phyloP scores from a whole-genome alignment of 148 eudicot genomes.

The Spergularia bocconei region DNA sequence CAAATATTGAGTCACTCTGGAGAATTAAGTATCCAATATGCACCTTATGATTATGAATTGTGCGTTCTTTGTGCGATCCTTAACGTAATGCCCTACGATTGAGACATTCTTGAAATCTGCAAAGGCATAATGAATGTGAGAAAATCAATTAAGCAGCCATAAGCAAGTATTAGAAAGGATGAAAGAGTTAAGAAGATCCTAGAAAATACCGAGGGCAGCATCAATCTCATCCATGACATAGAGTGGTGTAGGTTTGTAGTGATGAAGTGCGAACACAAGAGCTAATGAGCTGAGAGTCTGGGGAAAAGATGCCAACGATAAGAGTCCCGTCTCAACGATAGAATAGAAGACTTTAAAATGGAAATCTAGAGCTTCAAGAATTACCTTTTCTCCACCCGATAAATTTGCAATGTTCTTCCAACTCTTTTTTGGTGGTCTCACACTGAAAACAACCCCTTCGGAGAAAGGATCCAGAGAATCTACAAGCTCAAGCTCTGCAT shows the following conservation, averaged over 20 bases:
- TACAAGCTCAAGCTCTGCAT: conserved; percentile 96
- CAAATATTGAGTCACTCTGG: not conserved
- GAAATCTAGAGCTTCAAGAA: not conserved
- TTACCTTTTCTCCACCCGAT: conserved; percentile 99
- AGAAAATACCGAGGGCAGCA: conserved; percentile 81
- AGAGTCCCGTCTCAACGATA: not conserved
- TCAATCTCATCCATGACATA: conserved; percentile 99
- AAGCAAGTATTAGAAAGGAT: not conserved
- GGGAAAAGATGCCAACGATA: conserved; percentile 10
- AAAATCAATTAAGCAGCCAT: not conserved
- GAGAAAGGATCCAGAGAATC: conserved; percentile 98
- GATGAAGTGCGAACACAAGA: conserved; percentile 95
- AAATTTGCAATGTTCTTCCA: conserved; percentile 97
- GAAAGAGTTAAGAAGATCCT: not conserved
- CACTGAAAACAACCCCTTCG: conserved; percentile 98
- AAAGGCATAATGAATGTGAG: conserved; percentile 6
- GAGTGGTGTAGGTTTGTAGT: conserved; percentile 95
- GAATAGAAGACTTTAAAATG: not conserved
- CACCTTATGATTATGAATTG: conserved; percentile 96
- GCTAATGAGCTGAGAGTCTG: conserved; percentile 98
- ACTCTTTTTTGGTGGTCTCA: conserved; percentile 97
- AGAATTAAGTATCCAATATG: not conserved
- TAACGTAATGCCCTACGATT: conserved; percentile 95
- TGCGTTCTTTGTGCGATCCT: conserved; percentile 95
- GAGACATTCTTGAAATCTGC: conserved; percentile 97